A percentile compares a stretch with the other conserved stretches of the same genome.
Evolutionary conservation across 129 eudicot genomes (phyloP).

Genomic region (Deinandra increscens): DNA sequence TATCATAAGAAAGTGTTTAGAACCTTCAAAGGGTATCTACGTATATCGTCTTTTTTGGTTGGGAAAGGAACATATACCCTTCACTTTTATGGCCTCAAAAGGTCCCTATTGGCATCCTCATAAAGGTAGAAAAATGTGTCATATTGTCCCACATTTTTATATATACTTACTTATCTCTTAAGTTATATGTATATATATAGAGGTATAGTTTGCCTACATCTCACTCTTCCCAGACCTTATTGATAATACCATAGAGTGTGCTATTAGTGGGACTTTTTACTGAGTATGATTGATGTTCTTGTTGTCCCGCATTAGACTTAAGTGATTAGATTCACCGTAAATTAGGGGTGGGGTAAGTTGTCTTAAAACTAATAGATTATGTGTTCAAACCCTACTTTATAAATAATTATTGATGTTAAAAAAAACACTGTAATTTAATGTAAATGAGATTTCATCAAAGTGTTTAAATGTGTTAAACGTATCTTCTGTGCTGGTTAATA

Average conservation of each 20-base stretch:
- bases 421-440: not conserved
- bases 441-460: not conserved
- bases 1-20: not conserved
- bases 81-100: constrained; percentile 21
- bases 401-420: too few species aligned
- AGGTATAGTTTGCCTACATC: too few species aligned
- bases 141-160: not conserved
- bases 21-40: constrained; percentile 25
- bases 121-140: not conserved
- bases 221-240: too few species aligned
- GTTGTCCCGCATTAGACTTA: not conserved
- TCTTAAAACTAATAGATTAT: too few species aligned
- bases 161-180: too few species aligned
- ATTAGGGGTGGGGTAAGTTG: too few species aligned
- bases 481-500: not conserved
- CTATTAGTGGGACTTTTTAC: too few species aligned
- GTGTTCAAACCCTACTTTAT: too few species aligned
- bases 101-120: constrained; percentile 19
- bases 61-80: constrained; percentile 20
- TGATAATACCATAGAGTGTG: too few species aligned
- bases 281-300: too few species aligned
- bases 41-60: too few species aligned
- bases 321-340: not conserved
- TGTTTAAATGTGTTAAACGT: not conserved
- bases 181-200: too few species aligned